Evolutionary conservation across 2,329 filamentous ascomycete genomes (phyloP).

Genomic region (Colletotrichum sp.): DNA sequence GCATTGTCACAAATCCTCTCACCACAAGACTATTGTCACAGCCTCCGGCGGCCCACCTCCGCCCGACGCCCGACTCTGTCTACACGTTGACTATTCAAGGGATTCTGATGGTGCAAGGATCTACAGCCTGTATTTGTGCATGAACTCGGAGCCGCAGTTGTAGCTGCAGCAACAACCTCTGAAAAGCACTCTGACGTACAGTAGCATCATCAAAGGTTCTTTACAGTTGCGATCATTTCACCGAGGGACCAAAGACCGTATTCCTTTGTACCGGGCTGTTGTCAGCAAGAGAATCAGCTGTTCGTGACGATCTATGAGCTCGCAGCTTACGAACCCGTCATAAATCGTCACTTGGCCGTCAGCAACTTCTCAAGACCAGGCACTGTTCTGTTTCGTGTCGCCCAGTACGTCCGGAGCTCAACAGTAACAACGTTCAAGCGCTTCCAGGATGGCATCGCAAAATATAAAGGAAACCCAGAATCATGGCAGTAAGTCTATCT

Average conservation of each 20-base stretch:
- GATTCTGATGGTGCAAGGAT: accelerated
- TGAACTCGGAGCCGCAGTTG: neutral
- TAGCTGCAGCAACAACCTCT: neutral
- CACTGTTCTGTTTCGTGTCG: neutral
- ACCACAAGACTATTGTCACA: neutral
- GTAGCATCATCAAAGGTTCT: neutral
- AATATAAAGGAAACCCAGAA: neutral
- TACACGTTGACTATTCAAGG: neutral
- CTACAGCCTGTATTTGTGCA: accelerated
- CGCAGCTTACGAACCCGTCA: neutral
- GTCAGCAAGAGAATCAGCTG: neutral
- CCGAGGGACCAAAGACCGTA: accelerated
- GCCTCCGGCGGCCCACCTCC: neutral
- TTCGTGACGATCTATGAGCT: neutral
- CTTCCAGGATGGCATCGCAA: neutral
- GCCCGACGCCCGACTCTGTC: neutral
- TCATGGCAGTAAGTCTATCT: neutral
- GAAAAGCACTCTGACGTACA: accelerated
- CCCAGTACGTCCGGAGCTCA: neutral
- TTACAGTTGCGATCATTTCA: neutral
- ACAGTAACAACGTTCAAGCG: neutral
- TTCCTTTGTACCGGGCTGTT: neutral
- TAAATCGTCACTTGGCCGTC: neutral
- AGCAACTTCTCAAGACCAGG: accelerated
- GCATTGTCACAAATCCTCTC: neutral